A percentile compares a stretch with the other conserved stretches of the same genome.
These are phyloP conservation scores for Arthrobotrys iridis DNA, from an alignment of 2,329 filamentous ascomycete genomes.

Conservation along the genomic window DNA sequence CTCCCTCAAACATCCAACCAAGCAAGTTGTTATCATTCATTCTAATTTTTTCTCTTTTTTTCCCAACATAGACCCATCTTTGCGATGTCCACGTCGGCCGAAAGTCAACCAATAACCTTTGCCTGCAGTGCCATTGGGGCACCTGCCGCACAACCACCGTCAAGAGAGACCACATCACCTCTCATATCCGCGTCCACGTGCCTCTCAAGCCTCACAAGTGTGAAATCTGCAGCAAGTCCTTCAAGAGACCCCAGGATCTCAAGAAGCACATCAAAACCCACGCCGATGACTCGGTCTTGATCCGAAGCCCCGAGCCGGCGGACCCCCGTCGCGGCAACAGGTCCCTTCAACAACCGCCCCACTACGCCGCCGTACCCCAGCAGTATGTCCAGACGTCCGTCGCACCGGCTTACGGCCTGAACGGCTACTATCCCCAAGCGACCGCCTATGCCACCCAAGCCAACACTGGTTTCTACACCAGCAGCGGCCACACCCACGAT, in stretches of 20 bases:
- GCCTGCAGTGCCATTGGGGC: conserved; percentile 96
- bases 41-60: too few relatives aligned
- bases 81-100: conserved; percentile 98
- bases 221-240: conserved; percentile 97
- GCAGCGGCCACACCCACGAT: conserved; percentile 74
- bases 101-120: conserved; percentile 99
- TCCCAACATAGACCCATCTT: conserved; percentile 80
- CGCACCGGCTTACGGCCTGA: conserved; percentile 41
- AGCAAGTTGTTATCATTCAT: too few relatives aligned
- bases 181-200: conserved; percentile 98
- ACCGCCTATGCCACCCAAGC: conserved; percentile 20
- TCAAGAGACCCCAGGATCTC: conserved; percentile 97
- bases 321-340: conserved; percentile 61
- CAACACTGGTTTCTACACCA: conserved; percentile 65
- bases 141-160: conserved; percentile 95
- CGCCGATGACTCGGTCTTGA: conserved; percentile 57
- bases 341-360: conserved; percentile 55
- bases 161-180: conserved; percentile 99
- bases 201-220: conserved; percentile 99
- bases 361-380: conserved; percentile 50
- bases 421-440: conserved; percentile 44
- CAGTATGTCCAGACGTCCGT: conserved; percentile 46
- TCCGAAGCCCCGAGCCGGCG: conserved; percentile 69
- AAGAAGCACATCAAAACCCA: conserved; percentile 93
- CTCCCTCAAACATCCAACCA: conserved; percentile 43